Conservation (phyloP, 2,329 filamentous ascomycete species). For the Alternaria arborescens region DNA sequence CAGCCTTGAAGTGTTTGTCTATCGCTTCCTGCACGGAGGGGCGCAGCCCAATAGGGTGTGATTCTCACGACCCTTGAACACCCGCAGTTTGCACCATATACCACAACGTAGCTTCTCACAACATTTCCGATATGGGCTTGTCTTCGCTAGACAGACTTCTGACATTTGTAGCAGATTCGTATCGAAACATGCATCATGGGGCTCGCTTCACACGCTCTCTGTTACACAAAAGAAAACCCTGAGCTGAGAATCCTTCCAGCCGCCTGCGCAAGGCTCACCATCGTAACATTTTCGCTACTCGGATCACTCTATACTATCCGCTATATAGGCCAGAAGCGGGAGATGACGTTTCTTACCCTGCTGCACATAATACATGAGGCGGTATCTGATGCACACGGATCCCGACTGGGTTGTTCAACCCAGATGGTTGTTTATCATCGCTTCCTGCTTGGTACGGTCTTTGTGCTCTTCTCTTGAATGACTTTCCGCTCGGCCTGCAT, state of each 20-base stretch:
- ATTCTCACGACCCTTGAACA: neutral
- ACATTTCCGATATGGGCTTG: neutral
- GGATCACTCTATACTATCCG: slow-evolving; percentile 1
- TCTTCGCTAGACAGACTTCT: neutral
- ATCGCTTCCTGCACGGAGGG: neutral
- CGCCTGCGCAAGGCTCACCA: slow-evolving; percentile 3
- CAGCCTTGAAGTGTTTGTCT: neutral
- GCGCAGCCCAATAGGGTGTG: neutral
- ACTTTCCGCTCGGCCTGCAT: neutral
- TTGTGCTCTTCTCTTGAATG: neutral
- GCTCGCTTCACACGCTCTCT: neutral
- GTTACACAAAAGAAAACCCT: neutral
- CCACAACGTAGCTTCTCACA: neutral
- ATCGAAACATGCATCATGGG: slow-evolving; percentile 3
- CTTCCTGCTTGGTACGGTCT: neutral
- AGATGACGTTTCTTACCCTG: slow-evolving; percentile 15
- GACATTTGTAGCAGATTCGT: neutral
- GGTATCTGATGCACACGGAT: neutral
- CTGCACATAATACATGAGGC: slow-evolving; percentile 4
- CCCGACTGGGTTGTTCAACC: neutral
- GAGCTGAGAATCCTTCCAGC: neutral
- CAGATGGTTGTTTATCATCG: neutral
- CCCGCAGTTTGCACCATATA: neutral
- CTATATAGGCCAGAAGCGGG: slow-evolving; percentile 2
- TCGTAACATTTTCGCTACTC: neutral